Conservation (phyloP, 1,284 basidiomycete species). For the Austropuccinia psidii region DNA sequence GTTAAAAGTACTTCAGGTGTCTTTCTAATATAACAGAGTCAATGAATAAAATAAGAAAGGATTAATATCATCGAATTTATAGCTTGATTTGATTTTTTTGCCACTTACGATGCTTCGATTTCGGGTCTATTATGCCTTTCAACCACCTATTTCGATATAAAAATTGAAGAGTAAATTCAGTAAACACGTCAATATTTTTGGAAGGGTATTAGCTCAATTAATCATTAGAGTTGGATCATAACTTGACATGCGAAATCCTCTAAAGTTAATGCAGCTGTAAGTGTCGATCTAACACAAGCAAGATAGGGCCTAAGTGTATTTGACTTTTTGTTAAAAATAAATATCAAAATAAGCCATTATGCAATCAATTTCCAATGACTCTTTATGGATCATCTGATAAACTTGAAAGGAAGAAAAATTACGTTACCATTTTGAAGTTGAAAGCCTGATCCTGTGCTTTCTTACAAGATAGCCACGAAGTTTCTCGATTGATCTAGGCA, state of each 20-base stretch:
- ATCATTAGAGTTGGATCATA: no score
- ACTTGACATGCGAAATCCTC: conserved; percentile 98
- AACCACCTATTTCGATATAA: conserved; percentile 68
- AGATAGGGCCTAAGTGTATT: conserved; percentile 84
- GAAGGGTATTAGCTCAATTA: no score
- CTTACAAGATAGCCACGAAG: no score
- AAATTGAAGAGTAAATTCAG: background rate
- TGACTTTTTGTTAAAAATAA: conserved; percentile 50
- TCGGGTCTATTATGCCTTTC: conserved; percentile 96
- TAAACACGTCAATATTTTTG: background rate
- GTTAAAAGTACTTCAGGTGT: conserved; percentile 91
- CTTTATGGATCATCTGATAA: no score
- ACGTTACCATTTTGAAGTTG: no score
- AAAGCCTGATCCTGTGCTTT: no score
- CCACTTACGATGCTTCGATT: conserved; percentile 68
- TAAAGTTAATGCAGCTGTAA: conserved; percentile 93
- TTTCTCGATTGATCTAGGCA: no score
- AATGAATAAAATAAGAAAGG: conserved; percentile 7
- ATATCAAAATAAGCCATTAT: no score
- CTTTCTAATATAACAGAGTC: conserved; percentile 52
- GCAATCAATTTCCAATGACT: no score
- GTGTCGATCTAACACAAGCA: conserved; percentile 83
- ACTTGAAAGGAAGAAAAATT: no score
- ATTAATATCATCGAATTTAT: background rate
- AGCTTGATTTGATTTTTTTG: background rate